Conservation (phyloP, 352 stramenopile species). For the Phytophthora lateralis region DNA sequence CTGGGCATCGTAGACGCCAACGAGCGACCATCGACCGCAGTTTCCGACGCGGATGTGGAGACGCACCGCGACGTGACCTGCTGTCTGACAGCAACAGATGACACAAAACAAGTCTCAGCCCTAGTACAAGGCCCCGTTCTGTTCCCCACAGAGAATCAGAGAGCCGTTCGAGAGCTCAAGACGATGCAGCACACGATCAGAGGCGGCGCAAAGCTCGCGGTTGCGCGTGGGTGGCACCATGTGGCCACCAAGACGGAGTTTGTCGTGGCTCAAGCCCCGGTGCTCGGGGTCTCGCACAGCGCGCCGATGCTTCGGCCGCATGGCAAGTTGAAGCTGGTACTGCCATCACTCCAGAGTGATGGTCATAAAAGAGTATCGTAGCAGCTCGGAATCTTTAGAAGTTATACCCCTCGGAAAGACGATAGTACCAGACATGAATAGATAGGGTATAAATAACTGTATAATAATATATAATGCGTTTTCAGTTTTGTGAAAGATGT, state of each 20-base stretch:
- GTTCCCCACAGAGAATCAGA: not conserved
- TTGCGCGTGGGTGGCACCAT: constrained; percentile 40
- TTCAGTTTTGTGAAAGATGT: not conserved
- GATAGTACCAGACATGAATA: not conserved
- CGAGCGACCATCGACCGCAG: constrained; percentile 6
- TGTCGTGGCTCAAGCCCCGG: constrained; percentile 24
- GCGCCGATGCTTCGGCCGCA: not conserved
- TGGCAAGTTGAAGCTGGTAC: constrained; percentile 24
- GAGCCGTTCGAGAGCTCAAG: constrained; percentile 2
- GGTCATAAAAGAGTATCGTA: not conserved
- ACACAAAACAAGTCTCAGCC: not conserved
- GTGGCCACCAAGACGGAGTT: constrained; percentile 58
- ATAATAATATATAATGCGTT: no score
- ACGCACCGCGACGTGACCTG: constrained; percentile 14
- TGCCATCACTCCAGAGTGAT: constrained; percentile 36
- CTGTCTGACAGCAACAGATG: constrained; percentile 33
- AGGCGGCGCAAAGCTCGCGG: constrained; percentile 5
- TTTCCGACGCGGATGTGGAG: not conserved
- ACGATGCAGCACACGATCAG: not conserved
- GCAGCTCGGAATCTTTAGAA: not conserved
- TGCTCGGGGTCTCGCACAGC: constrained; percentile 11
- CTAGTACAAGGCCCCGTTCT: not conserved
- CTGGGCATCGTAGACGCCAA: constrained; percentile 28
- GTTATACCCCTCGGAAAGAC: not conserved
- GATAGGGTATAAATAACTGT: no score